Conservation (phyloP, 768 basidiomycete species). For the Amanita polypyramis region DNA sequence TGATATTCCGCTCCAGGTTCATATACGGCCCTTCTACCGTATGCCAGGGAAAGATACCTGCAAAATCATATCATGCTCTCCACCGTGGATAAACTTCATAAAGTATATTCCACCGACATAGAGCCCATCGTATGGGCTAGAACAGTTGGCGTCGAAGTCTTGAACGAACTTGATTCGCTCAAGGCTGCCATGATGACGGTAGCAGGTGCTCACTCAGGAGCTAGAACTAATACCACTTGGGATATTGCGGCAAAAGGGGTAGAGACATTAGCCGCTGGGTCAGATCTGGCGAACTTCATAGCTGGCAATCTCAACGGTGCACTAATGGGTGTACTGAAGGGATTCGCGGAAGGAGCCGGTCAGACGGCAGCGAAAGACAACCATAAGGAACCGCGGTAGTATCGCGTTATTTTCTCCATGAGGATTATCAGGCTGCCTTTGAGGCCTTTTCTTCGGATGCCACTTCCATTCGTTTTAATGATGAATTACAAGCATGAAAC, state of each 20-base stretch:
- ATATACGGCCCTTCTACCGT: slow-evolving; percentile 62
- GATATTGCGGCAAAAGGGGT: slow-evolving; percentile 32
- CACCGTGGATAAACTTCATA: slow-evolving; percentile 83
- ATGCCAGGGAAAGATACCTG: slow-evolving; percentile 74
- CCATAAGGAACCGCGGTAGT: too few species aligned
- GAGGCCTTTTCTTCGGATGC: too few species aligned
- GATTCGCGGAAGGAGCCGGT: background rate
- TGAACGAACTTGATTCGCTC: slow-evolving; percentile 80
- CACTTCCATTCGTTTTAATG: too few species aligned
- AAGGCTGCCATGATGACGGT: slow-evolving; percentile 79
- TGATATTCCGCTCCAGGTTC: slow-evolving; percentile 39
- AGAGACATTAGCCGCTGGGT: slow-evolving; percentile 26
- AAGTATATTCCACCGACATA: slow-evolving; percentile 62
- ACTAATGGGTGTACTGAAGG: background rate
- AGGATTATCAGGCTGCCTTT: too few species aligned
- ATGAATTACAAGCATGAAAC: too few species aligned
- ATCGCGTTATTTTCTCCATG: too few species aligned
- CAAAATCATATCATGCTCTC: slow-evolving; percentile 81
- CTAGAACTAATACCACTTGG: slow-evolving; percentile 18
- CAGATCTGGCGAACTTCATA: background rate
- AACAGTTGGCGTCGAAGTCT: slow-evolving; percentile 77
- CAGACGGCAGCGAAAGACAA: background rate
- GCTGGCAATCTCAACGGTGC: background rate
- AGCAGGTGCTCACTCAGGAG: slow-evolving; percentile 39
- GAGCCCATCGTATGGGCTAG: slow-evolving; percentile 78